Conservation (phyloP, 2,329 filamentous ascomycete genomes). For the Zymoseptoria ardabiliae region DNA sequence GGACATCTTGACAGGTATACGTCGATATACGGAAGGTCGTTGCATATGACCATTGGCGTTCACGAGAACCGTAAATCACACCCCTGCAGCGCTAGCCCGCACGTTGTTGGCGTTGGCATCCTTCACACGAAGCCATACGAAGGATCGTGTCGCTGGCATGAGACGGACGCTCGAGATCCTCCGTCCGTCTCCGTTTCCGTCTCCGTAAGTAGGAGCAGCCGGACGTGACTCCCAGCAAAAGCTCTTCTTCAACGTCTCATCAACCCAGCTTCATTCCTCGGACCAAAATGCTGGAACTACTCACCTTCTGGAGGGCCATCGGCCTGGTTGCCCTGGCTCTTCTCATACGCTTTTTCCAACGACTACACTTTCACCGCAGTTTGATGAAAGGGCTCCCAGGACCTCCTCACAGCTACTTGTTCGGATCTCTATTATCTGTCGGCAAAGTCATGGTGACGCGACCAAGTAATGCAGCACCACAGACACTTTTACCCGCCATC, state of each 20-base stretch:
- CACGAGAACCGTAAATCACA: no score
- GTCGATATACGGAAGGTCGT: no score
- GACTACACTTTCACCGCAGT: conserved; percentile 21
- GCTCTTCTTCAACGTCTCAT: neutral
- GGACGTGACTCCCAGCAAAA: no score
- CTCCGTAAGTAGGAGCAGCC: neutral
- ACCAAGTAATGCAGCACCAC: conserved; percentile 32
- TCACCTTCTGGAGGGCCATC: conserved; percentile 15
- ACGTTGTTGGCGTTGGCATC: neutral
- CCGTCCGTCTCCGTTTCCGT: neutral
- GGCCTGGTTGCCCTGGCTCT: conserved; percentile 17
- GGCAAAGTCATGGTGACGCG: conserved; percentile 29
- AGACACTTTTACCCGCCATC: conserved; percentile 30
- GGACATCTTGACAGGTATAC: no score
- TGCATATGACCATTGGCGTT: no score
- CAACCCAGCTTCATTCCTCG: neutral
- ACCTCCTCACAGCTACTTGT: conserved; percentile 36
- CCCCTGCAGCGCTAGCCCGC: no score
- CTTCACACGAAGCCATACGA: neutral
- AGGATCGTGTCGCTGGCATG: neutral
- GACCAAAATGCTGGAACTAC: conserved; percentile 11
- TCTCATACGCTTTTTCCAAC: conserved; percentile 21
- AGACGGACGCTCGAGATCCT: neutral
- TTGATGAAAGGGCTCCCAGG: conserved; percentile 28
- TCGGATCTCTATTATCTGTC: conserved; percentile 36